Evolutionary conservation across 2,329 filamentous ascomycete species (phyloP).

Genomic region (Aspergillus ibericus): DNA sequence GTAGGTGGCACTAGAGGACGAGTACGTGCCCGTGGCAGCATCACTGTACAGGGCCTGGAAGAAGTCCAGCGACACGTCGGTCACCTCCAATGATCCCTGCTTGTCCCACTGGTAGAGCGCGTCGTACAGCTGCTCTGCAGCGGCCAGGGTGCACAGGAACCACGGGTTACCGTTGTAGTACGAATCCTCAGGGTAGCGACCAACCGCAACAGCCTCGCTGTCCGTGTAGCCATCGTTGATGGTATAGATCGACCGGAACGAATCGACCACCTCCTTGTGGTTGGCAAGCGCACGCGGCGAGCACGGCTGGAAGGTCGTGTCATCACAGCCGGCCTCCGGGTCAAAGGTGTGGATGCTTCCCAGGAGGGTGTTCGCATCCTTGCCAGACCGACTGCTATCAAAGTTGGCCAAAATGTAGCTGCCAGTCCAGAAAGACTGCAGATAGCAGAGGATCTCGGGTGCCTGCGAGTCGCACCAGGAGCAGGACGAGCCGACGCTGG

Average conservation of each 20-base stretch:
- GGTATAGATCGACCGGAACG: slow-evolving; percentile 68
- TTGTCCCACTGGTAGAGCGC: slow-evolving; percentile 70
- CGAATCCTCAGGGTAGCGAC: slow-evolving; percentile 68
- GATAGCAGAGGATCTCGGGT: slow-evolving; percentile 70
- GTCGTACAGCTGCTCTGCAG: slow-evolving; percentile 78
- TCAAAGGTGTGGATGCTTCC: slow-evolving; percentile 47
- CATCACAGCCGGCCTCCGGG: slow-evolving; percentile 34
- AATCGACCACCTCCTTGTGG: slow-evolving; percentile 72
- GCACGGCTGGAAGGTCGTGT: slow-evolving; percentile 73
- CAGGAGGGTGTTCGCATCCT: slow-evolving; percentile 69
- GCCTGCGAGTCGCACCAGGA: slow-evolving; percentile 63
- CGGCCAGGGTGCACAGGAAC: slow-evolving; percentile 73
- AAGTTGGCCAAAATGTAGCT: slow-evolving; percentile 67
- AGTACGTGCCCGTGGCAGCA: slow-evolving; percentile 63
- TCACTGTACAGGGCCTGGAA: slow-evolving; percentile 66
- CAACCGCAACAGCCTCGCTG: slow-evolving; percentile 46
- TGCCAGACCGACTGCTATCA: slow-evolving; percentile 63
- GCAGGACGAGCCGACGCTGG: slow-evolving; percentile 61
- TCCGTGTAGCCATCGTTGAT: slow-evolving; percentile 46
- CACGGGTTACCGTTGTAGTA: slow-evolving; percentile 81
- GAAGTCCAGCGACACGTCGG: slow-evolving; percentile 65
- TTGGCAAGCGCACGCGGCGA: slow-evolving; percentile 68
- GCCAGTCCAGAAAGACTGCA: slow-evolving; percentile 71
- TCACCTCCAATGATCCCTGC: slow-evolving; percentile 64
- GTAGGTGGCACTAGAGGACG: slow-evolving; percentile 57